Base-by-base conservation (phyloP, 1,284 basidiomycete genomes). In the Pseudozyma pruni region DNA sequence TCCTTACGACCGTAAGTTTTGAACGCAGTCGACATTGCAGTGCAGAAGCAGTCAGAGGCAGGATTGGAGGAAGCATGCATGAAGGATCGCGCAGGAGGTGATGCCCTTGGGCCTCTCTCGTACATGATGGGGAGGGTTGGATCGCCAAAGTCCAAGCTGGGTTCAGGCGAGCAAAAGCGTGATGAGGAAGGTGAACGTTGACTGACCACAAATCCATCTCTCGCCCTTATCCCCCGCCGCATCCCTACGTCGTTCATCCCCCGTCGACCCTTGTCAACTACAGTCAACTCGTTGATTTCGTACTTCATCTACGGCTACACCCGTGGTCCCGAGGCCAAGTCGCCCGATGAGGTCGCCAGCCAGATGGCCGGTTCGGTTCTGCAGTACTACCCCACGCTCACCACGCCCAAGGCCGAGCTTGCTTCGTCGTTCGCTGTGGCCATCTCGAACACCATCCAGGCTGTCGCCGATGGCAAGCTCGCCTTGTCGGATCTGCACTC, bases 341-440 rank as follows among this genome's bases (percentile, higher is more conserved):
- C 56, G n/a, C 57, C 71, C 40, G 43, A 56, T n/a, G 63, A 73
- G 35, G 78, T 78, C 10, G 78, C 78, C 41, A 54, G 53, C 55
- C 52, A 80, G 43, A 61, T 80, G 43, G 78, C 78, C 33, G 60
- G 70, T 40, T 60, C 68, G 31, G 77, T 79, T 20, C 38, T 76
- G 44, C 41, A 76, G 43, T 75, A 74, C 74, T 80, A 80, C 71
- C 78, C 78, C n/a, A 77, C 76, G 8, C 71, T 76, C 45, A 76
- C 72, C 37, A 51, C 47, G 17, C 58, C 74, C 27, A 25, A 57
- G 43, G 39, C 50, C 8, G 61, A 47, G 5, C 52, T 80, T 29
- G 31, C 40, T 16, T 27, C 32, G 39, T 40, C 59, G 27, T 75
- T 76, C 53, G 64, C 58, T 40, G 29, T 43, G 31, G 69, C 64